Base-by-base conservation (phyloP, 495 filamentous ascomycete species). In the Lichenothelia convexa region DNA sequence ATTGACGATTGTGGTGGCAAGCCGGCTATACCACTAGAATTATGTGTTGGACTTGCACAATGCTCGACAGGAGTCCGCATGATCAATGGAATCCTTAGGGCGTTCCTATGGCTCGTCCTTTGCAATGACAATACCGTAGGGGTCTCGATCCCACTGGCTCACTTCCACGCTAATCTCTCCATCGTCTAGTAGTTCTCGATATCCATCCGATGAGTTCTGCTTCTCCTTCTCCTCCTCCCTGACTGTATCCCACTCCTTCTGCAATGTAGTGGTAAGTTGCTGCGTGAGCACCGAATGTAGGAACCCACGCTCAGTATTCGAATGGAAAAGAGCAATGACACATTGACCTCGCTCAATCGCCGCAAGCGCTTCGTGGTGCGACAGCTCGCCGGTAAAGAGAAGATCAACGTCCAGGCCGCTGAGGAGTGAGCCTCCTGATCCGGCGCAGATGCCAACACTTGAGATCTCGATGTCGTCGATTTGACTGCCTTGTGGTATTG, bases 361-460 rank as follows among this genome's bases (percentile, higher is more conserved):
- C 21, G 79, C 71, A 27, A 97, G 65, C 8, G 87, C 79, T 40
- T 89, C 77, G 50, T 97, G 89, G 53, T 97, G 89, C 35, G 70
- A 76, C 68, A 95, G 69, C 53, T 97, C 89, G 5, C 89, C 89
- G 0, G 87, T 95, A 40, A 95, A 78, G 0, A 86, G 56, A 18
- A 94, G 58, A 50, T 94, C 84, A 9, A 59, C 57, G 13, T 57
- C 47, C 13, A 73, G 61, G 35, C 73, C 65, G 34, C 75, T 66
- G 39, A 97, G 67, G 9, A 93, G 61, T 21, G 72, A 67, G 3
- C 69, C 72, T 0, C 89, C 89, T 1, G 75, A 83, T 0, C 89
- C 89, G 2, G 89, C 86, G 44, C 87, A 94, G 26, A 95, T 66
- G 12, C 67, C 74, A 1, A 78, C 53, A 6, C 65, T 72, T 9